These are phyloP conservation scores for Saccharomycopsis sp. DNA, from an alignment of 805 yeast genomes.

Conservation along the genomic window DNA sequence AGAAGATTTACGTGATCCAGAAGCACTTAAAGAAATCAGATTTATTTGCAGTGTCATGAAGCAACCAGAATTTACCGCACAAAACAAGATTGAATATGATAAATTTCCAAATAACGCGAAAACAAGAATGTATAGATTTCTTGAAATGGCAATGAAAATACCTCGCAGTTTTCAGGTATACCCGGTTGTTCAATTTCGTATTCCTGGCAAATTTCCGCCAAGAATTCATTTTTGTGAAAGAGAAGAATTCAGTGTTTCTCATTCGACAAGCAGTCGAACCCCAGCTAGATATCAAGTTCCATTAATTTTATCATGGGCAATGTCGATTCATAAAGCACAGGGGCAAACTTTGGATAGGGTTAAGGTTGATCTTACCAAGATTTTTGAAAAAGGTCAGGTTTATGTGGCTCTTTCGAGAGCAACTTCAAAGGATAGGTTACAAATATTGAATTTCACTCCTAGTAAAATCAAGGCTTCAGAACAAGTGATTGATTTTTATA, in stretches of 20 bases:
- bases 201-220: constrained; percentile 56
- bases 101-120: not conserved
- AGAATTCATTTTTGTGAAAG: constrained; percentile 30
- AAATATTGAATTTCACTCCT: constrained; percentile 58
- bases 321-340: constrained; percentile 79
- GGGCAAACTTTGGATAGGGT: constrained; percentile 75
- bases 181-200: constrained; percentile 73
- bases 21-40: constrained; percentile 26
- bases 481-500: constrained; percentile 56
- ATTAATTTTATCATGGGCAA: constrained; percentile 69
- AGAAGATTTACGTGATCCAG: constrained; percentile 25
- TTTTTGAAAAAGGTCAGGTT: constrained; percentile 78
- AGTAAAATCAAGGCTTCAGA: constrained; percentile 50
- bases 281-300: constrained; percentile 62
- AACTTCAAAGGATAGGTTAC: constrained; percentile 54
- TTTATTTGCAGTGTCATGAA: constrained; percentile 30
- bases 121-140: not conserved
- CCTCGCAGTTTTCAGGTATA: too few relatives aligned
- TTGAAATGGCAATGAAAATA: not conserved
- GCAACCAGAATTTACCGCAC: constrained; percentile 9
- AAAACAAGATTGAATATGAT: not conserved
- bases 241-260: constrained; percentile 44
- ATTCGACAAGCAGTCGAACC: constrained; percentile 58
- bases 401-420: constrained; percentile 82
- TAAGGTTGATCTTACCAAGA: constrained; percentile 56